A percentile compares a stretch with the other conserved stretches of the same genome.
phyloP scores from a whole-genome alignment of 768 basidiomycete genomes.

The Termitomyces bulborhizus region DNA sequence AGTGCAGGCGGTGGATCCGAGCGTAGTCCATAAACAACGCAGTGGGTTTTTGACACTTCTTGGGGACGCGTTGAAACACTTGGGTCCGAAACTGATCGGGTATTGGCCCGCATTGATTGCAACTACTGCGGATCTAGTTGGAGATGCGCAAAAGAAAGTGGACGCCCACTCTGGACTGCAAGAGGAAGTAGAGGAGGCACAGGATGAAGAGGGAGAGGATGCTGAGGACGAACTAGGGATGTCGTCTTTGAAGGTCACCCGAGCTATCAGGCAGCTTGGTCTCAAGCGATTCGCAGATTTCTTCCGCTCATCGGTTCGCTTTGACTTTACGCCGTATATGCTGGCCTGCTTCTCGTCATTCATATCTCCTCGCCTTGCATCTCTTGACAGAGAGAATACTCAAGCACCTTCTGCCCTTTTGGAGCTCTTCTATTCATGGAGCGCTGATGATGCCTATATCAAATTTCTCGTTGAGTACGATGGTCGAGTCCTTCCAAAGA shows the following conservation, averaged over 20 bases:
- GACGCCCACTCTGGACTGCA: constrained; percentile 17
- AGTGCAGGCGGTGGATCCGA: constrained; percentile 19
- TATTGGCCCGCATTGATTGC: constrained; percentile 77
- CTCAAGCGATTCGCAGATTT: constrained; percentile 86
- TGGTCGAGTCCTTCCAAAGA: constrained; percentile 57
- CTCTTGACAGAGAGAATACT: constrained; percentile 78
- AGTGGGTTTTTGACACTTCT: constrained; percentile 82
- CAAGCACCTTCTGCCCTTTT: constrained; percentile 87
- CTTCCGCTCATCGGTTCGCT: constrained; percentile 66
- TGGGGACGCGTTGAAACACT: constrained; percentile 74
- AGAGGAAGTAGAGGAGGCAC: constrained; percentile 27
- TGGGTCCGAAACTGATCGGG: constrained; percentile 63
- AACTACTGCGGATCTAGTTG: constrained; percentile 59
- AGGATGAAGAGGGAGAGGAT: constrained; percentile 18
- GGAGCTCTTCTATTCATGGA: constrained; percentile 81
- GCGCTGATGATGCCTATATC: constrained; percentile 49
- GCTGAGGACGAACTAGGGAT: constrained; percentile 26
- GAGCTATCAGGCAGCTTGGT: constrained; percentile 75
- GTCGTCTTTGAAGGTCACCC: constrained; percentile 35
- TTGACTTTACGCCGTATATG: constrained; percentile 74
- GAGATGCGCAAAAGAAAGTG: constrained; percentile 57
- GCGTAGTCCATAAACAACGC: constrained; percentile 57
- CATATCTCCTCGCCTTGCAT: constrained; percentile 76
- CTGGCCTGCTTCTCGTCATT: constrained; percentile 56
- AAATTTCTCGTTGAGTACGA: constrained; percentile 68